Evolutionary conservation across 306 rosid genomes (phyloP).

Genomic region (Casuarina cunninghamiana): DNA sequence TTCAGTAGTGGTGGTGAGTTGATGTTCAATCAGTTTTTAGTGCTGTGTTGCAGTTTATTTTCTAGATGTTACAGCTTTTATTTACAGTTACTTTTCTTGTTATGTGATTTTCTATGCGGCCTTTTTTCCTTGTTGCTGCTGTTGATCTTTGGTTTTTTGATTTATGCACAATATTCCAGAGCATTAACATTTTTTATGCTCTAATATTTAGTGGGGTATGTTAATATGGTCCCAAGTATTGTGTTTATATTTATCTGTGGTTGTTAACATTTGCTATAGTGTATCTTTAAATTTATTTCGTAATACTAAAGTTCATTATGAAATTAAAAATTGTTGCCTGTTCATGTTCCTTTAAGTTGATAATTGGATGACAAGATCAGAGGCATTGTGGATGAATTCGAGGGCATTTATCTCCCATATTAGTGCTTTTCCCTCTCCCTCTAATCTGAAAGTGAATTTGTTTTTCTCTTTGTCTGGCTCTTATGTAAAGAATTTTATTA

Average conservation of each 20-base stretch:
- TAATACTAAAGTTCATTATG: too few relatives aligned
- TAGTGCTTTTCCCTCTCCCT: not conserved
- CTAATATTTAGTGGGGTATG: not conserved
- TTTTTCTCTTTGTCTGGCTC: not conserved
- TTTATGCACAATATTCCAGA: not conserved
- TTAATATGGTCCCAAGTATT: too few relatives aligned
- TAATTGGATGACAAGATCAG: not conserved
- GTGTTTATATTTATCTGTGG: too few relatives aligned
- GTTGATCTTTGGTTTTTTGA: not conserved
- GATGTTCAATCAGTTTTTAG: not conserved
- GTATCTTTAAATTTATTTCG: too few relatives aligned
- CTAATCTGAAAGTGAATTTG: not conserved
- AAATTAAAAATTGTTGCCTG: not conserved
- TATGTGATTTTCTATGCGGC: not conserved
- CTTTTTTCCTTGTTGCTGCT: not conserved
- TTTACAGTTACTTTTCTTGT: conserved; percentile 1
- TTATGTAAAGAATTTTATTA: not conserved
- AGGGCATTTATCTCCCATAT: not conserved
- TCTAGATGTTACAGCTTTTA: conserved; percentile 10
- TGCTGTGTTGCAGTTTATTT: conserved; percentile 3
- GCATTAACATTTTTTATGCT: not conserved
- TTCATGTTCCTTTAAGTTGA: not conserved
- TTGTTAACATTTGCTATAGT: too few relatives aligned
- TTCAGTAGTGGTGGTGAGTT: not conserved
- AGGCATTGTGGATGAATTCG: not conserved